Evolutionary conservation across 176 grass and related monocot species (phyloP).

Genomic region (Avena insularis): DNA sequence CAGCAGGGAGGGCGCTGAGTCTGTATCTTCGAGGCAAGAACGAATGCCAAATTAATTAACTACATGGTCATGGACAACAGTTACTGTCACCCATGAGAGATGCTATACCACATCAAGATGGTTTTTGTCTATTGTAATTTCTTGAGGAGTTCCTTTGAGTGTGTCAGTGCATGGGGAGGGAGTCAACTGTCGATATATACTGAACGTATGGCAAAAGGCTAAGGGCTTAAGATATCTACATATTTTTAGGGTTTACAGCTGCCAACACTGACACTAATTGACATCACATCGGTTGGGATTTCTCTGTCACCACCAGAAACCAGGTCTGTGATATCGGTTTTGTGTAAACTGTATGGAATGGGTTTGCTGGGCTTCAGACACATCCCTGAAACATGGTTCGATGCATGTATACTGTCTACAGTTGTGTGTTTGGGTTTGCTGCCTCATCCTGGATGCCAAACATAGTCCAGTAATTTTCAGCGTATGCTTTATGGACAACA

Average conservation of each 20-base stretch:
- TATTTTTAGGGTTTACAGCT: background rate
- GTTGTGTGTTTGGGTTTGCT: background rate
- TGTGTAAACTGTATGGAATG: background rate
- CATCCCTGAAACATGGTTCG: background rate
- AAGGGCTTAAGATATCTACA: background rate
- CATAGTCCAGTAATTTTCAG: background rate
- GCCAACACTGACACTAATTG: background rate
- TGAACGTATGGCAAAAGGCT: background rate
- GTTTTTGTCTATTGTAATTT: background rate
- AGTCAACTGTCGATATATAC: background rate
- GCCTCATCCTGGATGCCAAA: background rate
- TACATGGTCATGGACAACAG: background rate
- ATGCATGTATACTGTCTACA: background rate
- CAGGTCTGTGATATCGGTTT: constrained; percentile 8
- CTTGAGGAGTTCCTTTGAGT: background rate
- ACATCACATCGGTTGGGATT: background rate
- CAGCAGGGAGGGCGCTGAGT: constrained; percentile 69
- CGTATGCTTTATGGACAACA: too few species aligned
- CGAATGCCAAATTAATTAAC: background rate
- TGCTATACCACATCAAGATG: background rate
- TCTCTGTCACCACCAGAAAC: background rate
- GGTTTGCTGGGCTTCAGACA: background rate
- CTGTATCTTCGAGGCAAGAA: background rate
- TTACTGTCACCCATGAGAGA: background rate
- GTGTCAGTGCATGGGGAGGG: background rate